Evolutionary conservation across 805 yeast genomes (phyloP), one percentile per base, ranked within the genome.

Genomic region (Grigorovia jiainica): DNA sequence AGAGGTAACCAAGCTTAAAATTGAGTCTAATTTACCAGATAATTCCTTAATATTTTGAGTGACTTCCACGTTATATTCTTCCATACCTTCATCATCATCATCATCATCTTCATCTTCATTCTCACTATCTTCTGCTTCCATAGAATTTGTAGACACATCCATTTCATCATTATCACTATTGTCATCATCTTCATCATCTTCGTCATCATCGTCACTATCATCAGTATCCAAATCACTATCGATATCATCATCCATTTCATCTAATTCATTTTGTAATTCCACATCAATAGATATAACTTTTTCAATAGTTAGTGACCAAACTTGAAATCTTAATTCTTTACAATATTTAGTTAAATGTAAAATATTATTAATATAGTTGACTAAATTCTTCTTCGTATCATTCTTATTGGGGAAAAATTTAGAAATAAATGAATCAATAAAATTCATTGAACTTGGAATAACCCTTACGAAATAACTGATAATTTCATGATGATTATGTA

Each of bases 241-340:
- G 36, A 79, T 77, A 42, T 76, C 82, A 49, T 84, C 92, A 56
- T 84, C 95, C 43, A 82, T 65, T 49, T 85, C 95, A 52, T 87
- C 95, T 44, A 86, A 64, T 52, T 83, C 92, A 55, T 85, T 87
- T 54, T 87, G 95, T 43, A 89, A 68, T 60, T 87, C 97, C 5
- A 89, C 96, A 62, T 90, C 98, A 37, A 92, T 68, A 49, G 85
- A 83, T 45, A 92, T 86, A 43, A 84, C 73, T 47, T 79, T 75
- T 60, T 90, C 95, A 32, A 87, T 67, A 13, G 89, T 70, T 44
- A 85, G 61, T 18, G 82, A 79, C 96, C 97, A 89, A 6, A 85
- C 70, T 37, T 76, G 76, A 48, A 73, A 73, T 50, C 79, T 78
- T 48, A 87, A 65, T 50, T 87, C 96, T 4, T 78, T 76, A 48